phyloP scores from a whole-genome alignment of 352 stramenopile genomes.

The Globisporangium nodosum region DNA sequence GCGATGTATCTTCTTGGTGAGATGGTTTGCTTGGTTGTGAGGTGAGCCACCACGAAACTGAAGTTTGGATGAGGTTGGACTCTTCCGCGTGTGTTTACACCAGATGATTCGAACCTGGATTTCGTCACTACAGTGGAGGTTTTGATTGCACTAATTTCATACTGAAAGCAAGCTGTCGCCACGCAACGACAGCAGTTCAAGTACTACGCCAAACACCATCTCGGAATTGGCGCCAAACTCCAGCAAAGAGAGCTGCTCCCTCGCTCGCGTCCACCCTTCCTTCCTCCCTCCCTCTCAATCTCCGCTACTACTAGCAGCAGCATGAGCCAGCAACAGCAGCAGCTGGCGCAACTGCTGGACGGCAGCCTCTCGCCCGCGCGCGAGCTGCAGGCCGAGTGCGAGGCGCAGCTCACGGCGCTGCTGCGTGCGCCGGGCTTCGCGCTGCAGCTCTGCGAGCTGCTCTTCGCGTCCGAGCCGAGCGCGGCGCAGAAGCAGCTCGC shows the following conservation, averaged over 20 bases:
- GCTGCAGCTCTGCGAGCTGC: slow-evolving; percentile 61
- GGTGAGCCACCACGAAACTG: neutral
- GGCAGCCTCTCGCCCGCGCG: slow-evolving; percentile 41
- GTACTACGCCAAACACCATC: too few species aligned
- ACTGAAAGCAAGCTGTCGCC: too few species aligned
- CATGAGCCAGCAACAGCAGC: slow-evolving; percentile 9
- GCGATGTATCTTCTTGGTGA: neutral
- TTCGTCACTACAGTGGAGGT: too few species aligned
- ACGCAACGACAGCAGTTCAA: too few species aligned
- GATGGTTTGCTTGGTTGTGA: neutral
- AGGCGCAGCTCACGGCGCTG: slow-evolving; percentile 59
- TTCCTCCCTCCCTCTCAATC: neutral
- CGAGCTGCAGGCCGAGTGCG: slow-evolving; percentile 45
- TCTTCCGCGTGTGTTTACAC: too few species aligned
- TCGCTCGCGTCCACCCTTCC: neutral
- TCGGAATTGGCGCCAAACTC: neutral
- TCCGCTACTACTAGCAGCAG: neutral
- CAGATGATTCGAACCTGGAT: too few species aligned
- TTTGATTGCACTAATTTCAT: too few species aligned
- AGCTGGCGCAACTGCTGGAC: slow-evolving; percentile 33
- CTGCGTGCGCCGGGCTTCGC: slow-evolving; percentile 61
- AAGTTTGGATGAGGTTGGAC: too few species aligned
- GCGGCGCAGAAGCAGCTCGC: slow-evolving; percentile 56
- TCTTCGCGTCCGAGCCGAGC: slow-evolving; percentile 36
- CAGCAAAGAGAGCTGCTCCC: too few species aligned